Percentiles rank a stretch among this genome's conserved stretches.
Evolutionary conservation across 805 yeast genomes (phyloP).

Genomic region (Candida dajiaensis): DNA sequence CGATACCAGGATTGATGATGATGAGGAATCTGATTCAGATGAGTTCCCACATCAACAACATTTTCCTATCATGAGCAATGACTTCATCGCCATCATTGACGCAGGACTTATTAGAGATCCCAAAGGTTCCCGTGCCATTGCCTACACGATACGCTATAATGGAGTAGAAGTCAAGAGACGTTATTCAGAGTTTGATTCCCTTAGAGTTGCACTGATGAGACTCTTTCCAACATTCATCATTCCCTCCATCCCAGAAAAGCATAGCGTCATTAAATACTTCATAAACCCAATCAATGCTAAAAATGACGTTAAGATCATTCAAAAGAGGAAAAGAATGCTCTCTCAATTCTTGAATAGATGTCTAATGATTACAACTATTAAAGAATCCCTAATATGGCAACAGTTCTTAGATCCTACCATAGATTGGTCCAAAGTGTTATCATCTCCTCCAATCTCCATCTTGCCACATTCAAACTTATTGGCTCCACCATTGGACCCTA

Average conservation of each 20-base stretch:
- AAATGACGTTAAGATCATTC: conserved; percentile 42
- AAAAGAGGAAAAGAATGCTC: conserved; percentile 69
- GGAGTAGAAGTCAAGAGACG: conserved; percentile 61
- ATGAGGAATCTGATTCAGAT: neutral
- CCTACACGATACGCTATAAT: conserved; percentile 61
- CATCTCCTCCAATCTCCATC: conserved; percentile 46
- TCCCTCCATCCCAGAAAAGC: conserved; percentile 94
- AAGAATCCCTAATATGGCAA: conserved; percentile 56
- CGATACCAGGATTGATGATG: conserved; percentile 1
- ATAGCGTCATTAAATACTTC: conserved; percentile 46
- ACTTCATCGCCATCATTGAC: conserved; percentile 35
- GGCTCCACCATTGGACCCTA: conserved; percentile 59
- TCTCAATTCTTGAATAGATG: conserved; percentile 78
- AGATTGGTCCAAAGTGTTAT: conserved; percentile 72
- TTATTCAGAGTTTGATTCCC: conserved; percentile 86
- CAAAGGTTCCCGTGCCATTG: conserved; percentile 55
- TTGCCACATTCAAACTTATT: conserved; percentile 48
- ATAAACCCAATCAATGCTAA: conserved; percentile 38
- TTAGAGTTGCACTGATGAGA: conserved; percentile 62
- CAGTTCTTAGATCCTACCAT: conserved; percentile 83
- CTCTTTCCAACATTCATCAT: conserved; percentile 76
- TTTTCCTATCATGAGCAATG: neutral
- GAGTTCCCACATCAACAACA: neutral
- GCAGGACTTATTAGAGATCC: conserved; percentile 71
- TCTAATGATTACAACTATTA: conserved; percentile 46